A percentile compares a stretch with the other conserved stretches of the same genome.
Evolutionary conservation across 768 basidiomycete genomes (phyloP).

Genomic region (Scleroderma citrinum): DNA sequence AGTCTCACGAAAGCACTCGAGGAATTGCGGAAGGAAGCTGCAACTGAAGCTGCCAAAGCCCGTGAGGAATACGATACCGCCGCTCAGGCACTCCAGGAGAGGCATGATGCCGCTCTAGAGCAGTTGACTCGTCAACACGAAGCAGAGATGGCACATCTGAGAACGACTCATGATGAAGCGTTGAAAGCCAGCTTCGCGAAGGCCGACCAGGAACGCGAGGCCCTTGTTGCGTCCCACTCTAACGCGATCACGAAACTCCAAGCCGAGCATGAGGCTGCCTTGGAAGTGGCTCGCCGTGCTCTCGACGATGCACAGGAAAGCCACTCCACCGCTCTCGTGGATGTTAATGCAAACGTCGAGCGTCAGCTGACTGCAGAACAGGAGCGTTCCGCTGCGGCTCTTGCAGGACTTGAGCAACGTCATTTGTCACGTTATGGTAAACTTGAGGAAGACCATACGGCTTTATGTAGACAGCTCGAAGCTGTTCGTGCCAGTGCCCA

Average conservation of each 20-base stretch:
- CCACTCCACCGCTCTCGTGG: slow-evolving; percentile 33
- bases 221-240: slow-evolving; percentile 37
- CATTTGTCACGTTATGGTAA: slow-evolving; percentile 45
- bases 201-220: slow-evolving; percentile 32
- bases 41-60: slow-evolving; percentile 30
- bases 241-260: slow-evolving; percentile 36
- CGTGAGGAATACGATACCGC: slow-evolving; percentile 46
- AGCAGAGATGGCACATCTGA: slow-evolving; percentile 45
- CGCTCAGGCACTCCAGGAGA: slow-evolving; percentile 43
- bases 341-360: slow-evolving; percentile 28
- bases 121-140: slow-evolving; percentile 54
- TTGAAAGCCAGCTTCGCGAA: slow-evolving; percentile 27
- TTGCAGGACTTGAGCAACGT: slow-evolving; percentile 46
- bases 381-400: slow-evolving; percentile 34
- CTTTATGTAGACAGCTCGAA: slow-evolving; percentile 49
- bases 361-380: slow-evolving; percentile 41
- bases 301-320: slow-evolving; percentile 34
- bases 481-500: slow-evolving; percentile 42
- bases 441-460: slow-evolving; percentile 30
- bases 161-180: slow-evolving; percentile 40
- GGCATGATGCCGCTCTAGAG: slow-evolving; percentile 48
- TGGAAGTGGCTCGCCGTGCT: slow-evolving; percentile 36
- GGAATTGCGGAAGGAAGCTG: slow-evolving; percentile 45
- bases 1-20: slow-evolving; percentile 51
- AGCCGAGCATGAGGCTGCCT: slow-evolving; percentile 42